Percentiles rank a stretch among this genome's conserved stretches.
These are phyloP conservation scores for Colletotrichum magnum DNA, from an alignment of 2,329 filamentous ascomycete species.

Conservation along the genomic window DNA sequence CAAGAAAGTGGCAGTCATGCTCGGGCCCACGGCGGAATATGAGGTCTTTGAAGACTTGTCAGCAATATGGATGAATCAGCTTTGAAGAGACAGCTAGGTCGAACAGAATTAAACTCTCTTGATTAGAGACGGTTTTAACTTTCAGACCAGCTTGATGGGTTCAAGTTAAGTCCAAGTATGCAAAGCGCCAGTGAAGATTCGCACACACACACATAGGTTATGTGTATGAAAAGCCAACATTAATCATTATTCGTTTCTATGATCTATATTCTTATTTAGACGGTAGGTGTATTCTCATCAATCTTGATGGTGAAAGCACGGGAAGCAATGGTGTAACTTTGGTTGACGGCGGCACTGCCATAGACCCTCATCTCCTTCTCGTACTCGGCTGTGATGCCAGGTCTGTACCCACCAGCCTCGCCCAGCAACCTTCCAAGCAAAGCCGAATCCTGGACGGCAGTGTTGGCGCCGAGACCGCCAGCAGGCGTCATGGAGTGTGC, in stretches of 20 bases:
- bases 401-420: slow-evolving; percentile 67
- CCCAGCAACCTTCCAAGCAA: slow-evolving; percentile 65
- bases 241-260: not conserved
- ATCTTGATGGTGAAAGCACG: slow-evolving; percentile 61
- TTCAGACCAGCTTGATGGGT: too few species aligned
- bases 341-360: slow-evolving; percentile 67
- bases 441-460: slow-evolving; percentile 68
- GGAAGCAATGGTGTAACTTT: slow-evolving; percentile 66
- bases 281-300: slow-evolving; percentile 53
- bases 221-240: not conserved
- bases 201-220: too few species aligned
- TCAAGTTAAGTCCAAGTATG: too few species aligned
- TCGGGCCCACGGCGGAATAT: too few species aligned
- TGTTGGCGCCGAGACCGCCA: slow-evolving; percentile 70
- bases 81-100: too few species aligned
- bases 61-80: too few species aligned
- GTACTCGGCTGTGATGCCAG: slow-evolving; percentile 69
- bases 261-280: not conserved
- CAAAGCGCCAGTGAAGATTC: too few species aligned
- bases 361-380: slow-evolving; percentile 75
- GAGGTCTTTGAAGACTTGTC: too few species aligned
- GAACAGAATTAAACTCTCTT: too few species aligned
- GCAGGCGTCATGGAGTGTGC: slow-evolving; percentile 69
- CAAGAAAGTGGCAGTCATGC: too few species aligned
- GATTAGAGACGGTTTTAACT: too few species aligned